These are phyloP conservation scores for Penicillium egyptiacum DNA, from an alignment of 495 filamentous ascomycete genomes.

Conservation along the genomic window DNA sequence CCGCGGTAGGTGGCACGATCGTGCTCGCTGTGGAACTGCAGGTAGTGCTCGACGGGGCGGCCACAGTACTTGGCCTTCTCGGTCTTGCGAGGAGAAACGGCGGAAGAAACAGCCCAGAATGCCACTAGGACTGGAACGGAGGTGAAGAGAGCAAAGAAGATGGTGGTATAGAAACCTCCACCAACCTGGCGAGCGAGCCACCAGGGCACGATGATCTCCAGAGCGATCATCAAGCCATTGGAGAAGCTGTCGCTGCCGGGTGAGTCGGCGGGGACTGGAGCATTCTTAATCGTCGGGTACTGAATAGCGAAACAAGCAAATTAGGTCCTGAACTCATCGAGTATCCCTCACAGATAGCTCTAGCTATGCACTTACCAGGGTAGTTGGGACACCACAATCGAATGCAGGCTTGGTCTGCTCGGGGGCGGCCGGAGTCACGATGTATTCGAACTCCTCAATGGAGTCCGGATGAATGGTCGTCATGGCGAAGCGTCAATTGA, in stretches of 20 bases:
- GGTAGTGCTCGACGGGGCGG: conserved; percentile 78
- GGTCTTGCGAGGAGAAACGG: conserved; percentile 59
- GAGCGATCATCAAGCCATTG: conserved; percentile 54
- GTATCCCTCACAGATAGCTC: conserved; percentile 3
- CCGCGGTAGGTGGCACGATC: conserved; percentile 74
- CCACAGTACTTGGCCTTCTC: conserved; percentile 64
- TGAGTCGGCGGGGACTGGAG: conserved; percentile 63
- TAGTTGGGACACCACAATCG: conserved; percentile 32
- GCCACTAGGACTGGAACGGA: conserved; percentile 56
- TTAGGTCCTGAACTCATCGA: neutral
- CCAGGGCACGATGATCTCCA: conserved; percentile 51
- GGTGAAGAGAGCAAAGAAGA: conserved; percentile 59
- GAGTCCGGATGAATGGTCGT: conserved; percentile 51
- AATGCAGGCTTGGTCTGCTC: conserved; percentile 39
- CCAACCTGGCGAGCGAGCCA: conserved; percentile 55
- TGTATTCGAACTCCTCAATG: conserved; percentile 67
- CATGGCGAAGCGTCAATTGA: conserved; percentile 39
- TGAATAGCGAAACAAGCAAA: conserved; percentile 24
- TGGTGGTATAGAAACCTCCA: conserved; percentile 56
- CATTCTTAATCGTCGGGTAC: conserved; percentile 66
- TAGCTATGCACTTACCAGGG: conserved; percentile 24
- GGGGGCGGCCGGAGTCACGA: conserved; percentile 60
- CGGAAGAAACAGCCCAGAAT: conserved; percentile 60
- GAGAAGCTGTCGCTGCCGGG: conserved; percentile 58
- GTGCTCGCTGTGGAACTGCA: conserved; percentile 75